Evolutionary conservation across 192 early-diverging fungal species (phyloP).

Genomic region (Mortierella claussenii): DNA sequence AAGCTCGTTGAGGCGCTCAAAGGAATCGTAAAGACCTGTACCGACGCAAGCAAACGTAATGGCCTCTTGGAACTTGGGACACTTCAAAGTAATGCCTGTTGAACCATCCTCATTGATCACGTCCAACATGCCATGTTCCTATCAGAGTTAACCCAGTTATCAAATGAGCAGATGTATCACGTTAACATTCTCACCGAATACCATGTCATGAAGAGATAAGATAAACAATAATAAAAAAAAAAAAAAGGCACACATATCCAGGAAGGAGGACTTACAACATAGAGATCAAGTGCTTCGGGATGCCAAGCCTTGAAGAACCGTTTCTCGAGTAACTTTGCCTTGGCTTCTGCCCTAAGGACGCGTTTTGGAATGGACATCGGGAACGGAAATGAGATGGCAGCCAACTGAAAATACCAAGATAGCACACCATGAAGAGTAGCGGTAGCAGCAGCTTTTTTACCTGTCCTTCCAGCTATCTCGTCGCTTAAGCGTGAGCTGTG

Average conservation of each 20-base stretch:
- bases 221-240: too few species aligned
- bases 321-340: conserved; percentile 23
- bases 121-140: conserved; percentile 60
- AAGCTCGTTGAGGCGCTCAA: conserved; percentile 34
- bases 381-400: background rate
- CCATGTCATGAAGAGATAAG: too few species aligned
- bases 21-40: conserved; percentile 27
- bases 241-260: too few species aligned
- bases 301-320: conserved; percentile 57
- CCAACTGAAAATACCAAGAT: background rate
- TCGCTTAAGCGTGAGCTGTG: conserved; percentile 46
- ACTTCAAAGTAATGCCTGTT: conserved; percentile 49
- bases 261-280: conserved; percentile 55
- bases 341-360: conserved; percentile 21
- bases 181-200: too few species aligned
- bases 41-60: conserved; percentile 36
- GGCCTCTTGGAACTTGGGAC: conserved; percentile 57
- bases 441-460: conserved; percentile 21
- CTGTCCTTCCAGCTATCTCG: conserved; percentile 58
- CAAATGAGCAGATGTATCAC: background rate
- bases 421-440: background rate
- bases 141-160: too few species aligned
- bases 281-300: conserved; percentile 61
- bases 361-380: too few species aligned
- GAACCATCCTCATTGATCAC: conserved; percentile 48